phyloP scores from a whole-genome alignment of 2,329 filamentous ascomycete genomes.

The Botrytis byssoidea region DNA sequence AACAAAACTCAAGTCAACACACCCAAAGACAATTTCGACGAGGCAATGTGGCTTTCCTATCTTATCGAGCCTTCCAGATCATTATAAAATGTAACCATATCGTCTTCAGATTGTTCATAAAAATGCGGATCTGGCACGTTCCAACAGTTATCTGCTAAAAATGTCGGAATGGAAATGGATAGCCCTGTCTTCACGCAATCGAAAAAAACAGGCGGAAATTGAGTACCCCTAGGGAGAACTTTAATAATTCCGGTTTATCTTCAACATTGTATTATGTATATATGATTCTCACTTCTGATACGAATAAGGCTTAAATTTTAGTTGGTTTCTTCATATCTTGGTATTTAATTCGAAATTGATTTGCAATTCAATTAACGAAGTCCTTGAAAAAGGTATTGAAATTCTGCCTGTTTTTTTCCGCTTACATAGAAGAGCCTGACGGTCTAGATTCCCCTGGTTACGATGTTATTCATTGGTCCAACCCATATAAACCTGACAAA shows the following conservation, averaged over 20 bases:
- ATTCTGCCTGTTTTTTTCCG: no score
- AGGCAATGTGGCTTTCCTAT: background rate
- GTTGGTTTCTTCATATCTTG: no score
- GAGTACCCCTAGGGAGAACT: no score
- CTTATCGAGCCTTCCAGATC: background rate
- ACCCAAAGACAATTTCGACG: background rate
- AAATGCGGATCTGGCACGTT: background rate
- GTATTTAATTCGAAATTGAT: no score
- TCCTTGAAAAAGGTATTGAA: no score
- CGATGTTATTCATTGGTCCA: background rate
- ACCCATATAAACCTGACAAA: background rate
- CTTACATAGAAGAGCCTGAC: no score
- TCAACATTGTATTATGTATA: no score
- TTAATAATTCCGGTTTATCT: no score
- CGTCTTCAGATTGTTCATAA: background rate
- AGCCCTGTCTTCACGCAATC: background rate
- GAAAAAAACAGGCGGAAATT: no score
- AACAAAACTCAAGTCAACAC: background rate
- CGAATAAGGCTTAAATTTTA: no score
- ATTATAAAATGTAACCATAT: background rate
- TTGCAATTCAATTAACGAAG: no score
- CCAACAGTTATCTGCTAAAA: background rate
- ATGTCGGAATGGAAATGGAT: background rate
- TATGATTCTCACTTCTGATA: fast-evolving
- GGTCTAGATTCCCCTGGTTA: background rate